Evolutionary conservation across 805 yeast species (phyloP).

Genomic region (Metschnikowia proteae): DNA sequence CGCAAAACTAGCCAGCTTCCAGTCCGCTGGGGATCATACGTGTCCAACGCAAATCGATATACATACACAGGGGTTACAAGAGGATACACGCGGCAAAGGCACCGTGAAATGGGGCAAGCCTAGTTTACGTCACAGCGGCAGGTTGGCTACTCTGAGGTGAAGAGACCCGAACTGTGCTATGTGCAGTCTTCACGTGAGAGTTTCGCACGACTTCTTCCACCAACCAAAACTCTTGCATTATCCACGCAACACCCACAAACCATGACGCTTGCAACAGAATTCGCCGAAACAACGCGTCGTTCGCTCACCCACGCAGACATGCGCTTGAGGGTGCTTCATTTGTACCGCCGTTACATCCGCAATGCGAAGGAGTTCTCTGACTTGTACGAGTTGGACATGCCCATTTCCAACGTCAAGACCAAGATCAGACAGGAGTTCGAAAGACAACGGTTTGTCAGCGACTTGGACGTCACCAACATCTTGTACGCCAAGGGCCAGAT

Average conservation of each 20-base stretch:
- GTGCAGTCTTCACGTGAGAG: background rate
- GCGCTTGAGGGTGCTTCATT: constrained; percentile 57
- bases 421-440: constrained; percentile 88
- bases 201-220: constrained; percentile 15
- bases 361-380: constrained; percentile 57
- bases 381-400: constrained; percentile 70
- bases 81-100: no score
- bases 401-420: constrained; percentile 73
- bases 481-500: constrained; percentile 79
- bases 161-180: no score
- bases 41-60: no score
- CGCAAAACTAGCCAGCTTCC: no score
- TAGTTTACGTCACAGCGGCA: no score
- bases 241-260: background rate
- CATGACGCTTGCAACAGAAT: constrained; percentile 72
- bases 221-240: constrained; percentile 15
- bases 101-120: no score
- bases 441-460: constrained; percentile 71
- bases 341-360: constrained; percentile 71
- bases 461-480: constrained; percentile 61
- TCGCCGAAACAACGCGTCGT: constrained; percentile 76
- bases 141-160: no score
- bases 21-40: no score
- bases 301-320: constrained; percentile 59
- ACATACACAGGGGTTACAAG: no score